Base-by-base conservation (phyloP, 2,329 filamentous ascomycete genomes). In the Trichoderma hamatum region DNA sequence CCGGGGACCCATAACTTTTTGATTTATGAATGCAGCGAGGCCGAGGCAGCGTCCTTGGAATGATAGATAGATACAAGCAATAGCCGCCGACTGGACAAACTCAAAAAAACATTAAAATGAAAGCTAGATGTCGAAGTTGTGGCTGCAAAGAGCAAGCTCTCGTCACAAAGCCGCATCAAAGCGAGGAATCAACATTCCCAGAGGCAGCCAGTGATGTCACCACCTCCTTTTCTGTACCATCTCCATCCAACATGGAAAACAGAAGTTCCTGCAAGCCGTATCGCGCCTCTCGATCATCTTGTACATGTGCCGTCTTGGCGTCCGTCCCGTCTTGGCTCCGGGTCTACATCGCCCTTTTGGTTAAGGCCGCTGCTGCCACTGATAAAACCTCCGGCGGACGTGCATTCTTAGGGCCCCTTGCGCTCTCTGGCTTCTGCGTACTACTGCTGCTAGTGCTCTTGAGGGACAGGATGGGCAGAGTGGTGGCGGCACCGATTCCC, bases 181-280 rank as follows among this genome's bases (percentile, higher is more conserved):
- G 34, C 62, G 28, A 32, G 21, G 24, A 34, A 10, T 11, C 21
- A 65, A 32, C 28, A 16, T 32, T 26, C 4, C 3, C 7, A 19
- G 62, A 65, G 61, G 61, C 49, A 55, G 32, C 63, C 63, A 49
- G 63, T 56, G 63, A 66, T 66, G 63, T 66, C 63, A 58, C 52
- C 49, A 9, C 32, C 13, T 39, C 46, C 32, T n/a, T 55, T 55
- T 32, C 24, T 26, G 32, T 51, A 32, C 32, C 19, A 55, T 24
- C 49, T 43, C 32, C 61, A n/a, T 64, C 34, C 61, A 55, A n/a
- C 24, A 14, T 55, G 32, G 49, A 64, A 21, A 56, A 58, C 63
- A 66, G 63, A 66, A 66, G 63, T 66, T 66, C 63, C 63, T 58
- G 52, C 63, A 66, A 46, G 63, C 52, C 36, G 52, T 58, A 59